Conservation (phyloP, 805 yeast genomes). For the Nematodospora valgi region DNA sequence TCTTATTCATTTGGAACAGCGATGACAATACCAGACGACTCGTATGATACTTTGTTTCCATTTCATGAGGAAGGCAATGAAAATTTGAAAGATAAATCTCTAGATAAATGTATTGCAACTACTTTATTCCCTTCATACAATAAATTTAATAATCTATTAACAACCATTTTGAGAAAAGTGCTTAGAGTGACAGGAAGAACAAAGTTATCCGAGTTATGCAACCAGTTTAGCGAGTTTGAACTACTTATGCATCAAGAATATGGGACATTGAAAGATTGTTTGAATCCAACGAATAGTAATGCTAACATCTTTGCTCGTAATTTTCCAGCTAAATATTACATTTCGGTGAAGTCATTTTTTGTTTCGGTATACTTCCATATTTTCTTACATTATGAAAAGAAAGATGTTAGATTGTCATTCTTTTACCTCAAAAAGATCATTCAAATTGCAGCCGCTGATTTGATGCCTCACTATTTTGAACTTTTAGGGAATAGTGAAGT, state of each 20-base stretch:
- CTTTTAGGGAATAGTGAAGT: conserved; percentile 25
- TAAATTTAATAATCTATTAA: conserved; percentile 23
- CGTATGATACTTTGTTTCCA: conserved; percentile 54
- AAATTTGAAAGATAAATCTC: conserved; percentile 30
- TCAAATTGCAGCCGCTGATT: conserved; percentile 23
- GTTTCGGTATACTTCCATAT: conserved; percentile 41
- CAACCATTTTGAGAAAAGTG: conserved; percentile 33
- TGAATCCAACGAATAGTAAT: conserved; percentile 12
- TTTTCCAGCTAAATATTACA: conserved; percentile 22
- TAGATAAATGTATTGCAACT: conserved; percentile 40
- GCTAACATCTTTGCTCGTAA: conserved; percentile 12
- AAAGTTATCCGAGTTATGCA: conserved; percentile 34
- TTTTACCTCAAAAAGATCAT: conserved; percentile 36
- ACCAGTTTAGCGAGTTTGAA: conserved; percentile 36
- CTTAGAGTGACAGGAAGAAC: conserved; percentile 39
- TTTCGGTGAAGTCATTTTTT: conserved; percentile 29
- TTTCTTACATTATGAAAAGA: conserved; percentile 35
- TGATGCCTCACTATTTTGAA: conserved; percentile 34
- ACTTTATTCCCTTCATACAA: conserved; percentile 24
- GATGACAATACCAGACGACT: conserved; percentile 30
- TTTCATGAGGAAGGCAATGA: conserved; percentile 33
- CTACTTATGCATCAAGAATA: conserved; percentile 22
- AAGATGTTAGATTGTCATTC: conserved; percentile 32
- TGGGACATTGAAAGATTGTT: conserved; percentile 22
- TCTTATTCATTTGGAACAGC: conserved; percentile 49